Base-by-base conservation (phyloP, 441 rosid genomes). In the Erodium chrysanthum region DNA sequence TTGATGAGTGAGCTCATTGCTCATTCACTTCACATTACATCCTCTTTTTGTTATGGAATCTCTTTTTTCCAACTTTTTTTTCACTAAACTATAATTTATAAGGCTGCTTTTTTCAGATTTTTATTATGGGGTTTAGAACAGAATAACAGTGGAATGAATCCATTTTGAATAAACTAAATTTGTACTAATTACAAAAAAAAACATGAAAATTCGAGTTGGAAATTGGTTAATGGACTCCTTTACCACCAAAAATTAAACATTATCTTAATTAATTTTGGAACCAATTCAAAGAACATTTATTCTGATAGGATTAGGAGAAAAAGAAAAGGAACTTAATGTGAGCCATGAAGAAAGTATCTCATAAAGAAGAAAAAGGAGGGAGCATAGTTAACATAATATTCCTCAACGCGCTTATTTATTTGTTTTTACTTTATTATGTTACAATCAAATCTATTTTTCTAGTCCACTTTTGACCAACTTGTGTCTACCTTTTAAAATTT, bases 11-110 rank as follows among this genome's bases (percentile, higher is more conserved):
- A 29, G 74, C 66, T 75, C 18, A 56, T 65, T 79, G 79, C 64
- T 65, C 78, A 65, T 44, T 37, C 81, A 76, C 71, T 44, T 37
- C 81, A 76, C 71, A 60, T 15, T 67, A 42, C 71, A 71, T 50
- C 75, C 68, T 78, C 73, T 75, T 75, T 72, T 69, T 63, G 73
- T 76, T 74, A 71, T 68, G 75, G 84, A 76, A 81, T 84, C 82
- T 76, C 59, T 73, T 74, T 78, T 83, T 80, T 7, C 2, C 23
- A 17, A 25, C 29, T 25, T 25, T 25, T 25, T 18, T 52, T 52
- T 52, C 18, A 52, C 15, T 52, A 17, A 52, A 17, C 18, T 52
- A 20, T 52, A 44, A 25, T 3, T 3, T 25, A 25, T 25, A 25
- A 25, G 29, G 29, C 29, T 25, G 29, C 3, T 25, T 25, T 25